These are phyloP conservation scores for Debaryomyces prosopidis DNA, from an alignment of 805 yeast genomes.

Conservation along the genomic window DNA sequence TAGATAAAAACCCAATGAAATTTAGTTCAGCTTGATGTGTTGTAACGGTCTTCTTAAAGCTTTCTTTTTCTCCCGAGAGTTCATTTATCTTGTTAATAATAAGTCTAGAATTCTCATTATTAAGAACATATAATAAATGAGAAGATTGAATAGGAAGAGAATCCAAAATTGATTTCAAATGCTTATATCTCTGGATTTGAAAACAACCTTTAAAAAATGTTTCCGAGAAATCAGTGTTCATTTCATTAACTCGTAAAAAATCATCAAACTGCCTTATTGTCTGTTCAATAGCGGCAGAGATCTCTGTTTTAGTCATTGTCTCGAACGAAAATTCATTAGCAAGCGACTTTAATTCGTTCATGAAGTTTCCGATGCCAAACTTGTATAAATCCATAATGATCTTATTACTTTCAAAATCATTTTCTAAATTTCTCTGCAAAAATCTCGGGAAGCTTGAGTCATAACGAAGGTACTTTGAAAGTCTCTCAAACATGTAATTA, in stretches of 20 bases:
- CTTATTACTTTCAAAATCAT: constrained; percentile 10
- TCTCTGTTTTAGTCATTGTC: constrained; percentile 13
- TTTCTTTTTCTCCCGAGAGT: constrained; percentile 3
- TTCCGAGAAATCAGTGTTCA: constrained; percentile 6
- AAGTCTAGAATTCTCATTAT: constrained; percentile 7
- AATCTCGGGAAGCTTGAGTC: constrained; percentile 17
- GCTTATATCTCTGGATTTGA: constrained; percentile 24
- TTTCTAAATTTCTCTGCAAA: constrained; percentile 17
- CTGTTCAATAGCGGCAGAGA: constrained; percentile 15
- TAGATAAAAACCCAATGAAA: constrained; percentile 4
- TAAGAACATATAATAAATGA: constrained; percentile 9
- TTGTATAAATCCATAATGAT: constrained; percentile 12
- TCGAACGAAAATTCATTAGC: constrained; percentile 21
- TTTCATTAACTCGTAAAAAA: constrained; percentile 11
- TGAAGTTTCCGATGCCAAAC: constrained; percentile 17
- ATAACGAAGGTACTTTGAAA: constrained; percentile 13
- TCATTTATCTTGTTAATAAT: constrained; percentile 8
- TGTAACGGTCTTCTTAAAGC: constrained; percentile 2
- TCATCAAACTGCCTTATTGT: constrained; percentile 18
- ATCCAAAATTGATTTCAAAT: constrained; percentile 19
- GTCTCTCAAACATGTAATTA: constrained; percentile 20
- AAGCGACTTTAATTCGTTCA: constrained; percentile 20
- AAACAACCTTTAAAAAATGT: constrained; percentile 20
- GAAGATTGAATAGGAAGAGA: constrained; percentile 8
- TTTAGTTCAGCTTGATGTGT: constrained; percentile 5